Conservation (phyloP, 2,329 filamentous ascomycete species). For the Atkinsonella hypoxylon region DNA sequence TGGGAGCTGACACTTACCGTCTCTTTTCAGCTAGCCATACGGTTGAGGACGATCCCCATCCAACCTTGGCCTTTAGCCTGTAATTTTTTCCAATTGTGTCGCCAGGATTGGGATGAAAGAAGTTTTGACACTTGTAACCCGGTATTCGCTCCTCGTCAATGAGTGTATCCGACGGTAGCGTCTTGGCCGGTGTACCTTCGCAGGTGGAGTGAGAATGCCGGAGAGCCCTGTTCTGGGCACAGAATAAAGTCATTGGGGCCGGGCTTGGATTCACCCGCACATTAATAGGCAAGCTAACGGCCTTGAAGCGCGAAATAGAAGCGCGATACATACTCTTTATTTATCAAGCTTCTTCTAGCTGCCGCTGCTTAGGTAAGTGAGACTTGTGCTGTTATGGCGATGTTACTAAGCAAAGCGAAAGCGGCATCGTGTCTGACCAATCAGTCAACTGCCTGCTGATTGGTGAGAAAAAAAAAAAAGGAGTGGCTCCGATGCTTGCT, state of each 20-base stretch:
- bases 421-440: background rate
- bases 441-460: background rate
- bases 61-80: conserved; percentile 1
- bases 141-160: conserved; percentile 1
- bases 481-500: background rate
- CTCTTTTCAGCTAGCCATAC: conserved; percentile 2
- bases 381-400: too few species aligned
- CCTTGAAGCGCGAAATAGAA: too few species aligned
- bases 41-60: conserved; percentile 2
- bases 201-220: too few species aligned
- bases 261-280: too few species aligned
- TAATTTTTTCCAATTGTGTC: background rate
- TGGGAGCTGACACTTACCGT: background rate
- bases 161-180: background rate
- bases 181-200: background rate
- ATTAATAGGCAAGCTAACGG: too few species aligned
- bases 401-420: background rate
- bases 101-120: conserved; percentile 3
- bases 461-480: background rate
- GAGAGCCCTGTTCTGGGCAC: background rate
- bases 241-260: too few species aligned
- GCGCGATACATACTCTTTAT: too few species aligned
- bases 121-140: background rate
- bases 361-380: too few species aligned
- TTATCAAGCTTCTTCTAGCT: too few species aligned